Evolutionary conservation across 1,284 basidiomycete species (phyloP).

Genomic region (Gymnopus androsaceus): DNA sequence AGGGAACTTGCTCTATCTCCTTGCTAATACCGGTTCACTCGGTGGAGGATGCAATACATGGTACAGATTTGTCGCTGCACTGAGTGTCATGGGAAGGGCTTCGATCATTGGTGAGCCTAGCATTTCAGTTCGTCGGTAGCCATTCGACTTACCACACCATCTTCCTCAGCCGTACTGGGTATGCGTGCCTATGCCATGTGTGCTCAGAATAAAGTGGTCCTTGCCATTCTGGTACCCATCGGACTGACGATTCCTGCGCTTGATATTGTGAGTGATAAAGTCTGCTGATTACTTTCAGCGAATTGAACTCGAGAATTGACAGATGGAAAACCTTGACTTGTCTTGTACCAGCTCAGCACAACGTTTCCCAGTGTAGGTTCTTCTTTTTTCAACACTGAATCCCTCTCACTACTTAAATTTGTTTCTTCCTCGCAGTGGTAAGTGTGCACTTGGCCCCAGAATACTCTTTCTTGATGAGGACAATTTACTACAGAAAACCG

Average conservation of each 20-base stretch:
- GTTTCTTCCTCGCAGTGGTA: not conserved
- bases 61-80: conserved; percentile 31
- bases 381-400: too few species aligned
- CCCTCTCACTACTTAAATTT: too few species aligned
- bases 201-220: conserved; percentile 23
- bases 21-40: conserved; percentile 29
- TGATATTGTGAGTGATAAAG: not conserved
- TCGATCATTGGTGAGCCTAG: conserved; percentile 32
- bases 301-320: not conserved
- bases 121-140: not conserved
- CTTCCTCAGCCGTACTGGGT: conserved; percentile 29
- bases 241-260: conserved; percentile 11
- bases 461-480: not conserved
- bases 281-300: not conserved
- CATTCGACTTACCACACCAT: conserved; percentile 21
- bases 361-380: not conserved
- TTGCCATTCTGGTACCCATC: conserved; percentile 24
- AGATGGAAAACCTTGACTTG: conserved; percentile 3
- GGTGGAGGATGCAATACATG: conserved; percentile 30
- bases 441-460: not conserved
- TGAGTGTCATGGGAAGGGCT: conserved; percentile 35
- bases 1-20: conserved; percentile 35
- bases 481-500: conserved; percentile 13
- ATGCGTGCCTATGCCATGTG: conserved; percentile 28
- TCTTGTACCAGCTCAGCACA: not conserved